phyloP scores from a whole-genome alignment of 441 rosid species.

The Theobroma grandiflorum region DNA sequence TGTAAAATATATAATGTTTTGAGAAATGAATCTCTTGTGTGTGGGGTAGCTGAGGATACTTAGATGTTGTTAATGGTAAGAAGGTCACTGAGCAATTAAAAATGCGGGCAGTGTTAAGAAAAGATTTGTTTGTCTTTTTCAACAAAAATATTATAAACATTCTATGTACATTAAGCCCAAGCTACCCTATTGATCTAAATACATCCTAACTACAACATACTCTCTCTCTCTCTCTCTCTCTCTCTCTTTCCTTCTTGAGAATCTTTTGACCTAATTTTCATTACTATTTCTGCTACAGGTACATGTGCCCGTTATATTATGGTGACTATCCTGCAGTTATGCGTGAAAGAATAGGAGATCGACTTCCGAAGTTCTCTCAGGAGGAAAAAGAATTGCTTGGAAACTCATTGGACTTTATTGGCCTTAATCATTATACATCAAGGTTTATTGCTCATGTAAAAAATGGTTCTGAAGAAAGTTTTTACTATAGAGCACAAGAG shows the following conservation, averaged over 20 bases:
- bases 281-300: conserved; percentile 44
- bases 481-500: conserved; percentile 54
- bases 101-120: background rate
- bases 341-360: conserved; percentile 58
- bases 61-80: background rate
- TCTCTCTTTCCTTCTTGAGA: background rate
- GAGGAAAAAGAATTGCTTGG: conserved; percentile 58
- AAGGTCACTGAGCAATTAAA: background rate
- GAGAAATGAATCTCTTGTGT: background rate
- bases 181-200: conserved; percentile 10
- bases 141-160: background rate
- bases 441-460: conserved; percentile 57
- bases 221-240: background rate
- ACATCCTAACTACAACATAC: background rate
- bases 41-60: background rate
- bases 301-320: conserved; percentile 61
- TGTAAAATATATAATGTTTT: conserved; percentile 14
- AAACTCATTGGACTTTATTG: conserved; percentile 62
- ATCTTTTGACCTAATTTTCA: background rate
- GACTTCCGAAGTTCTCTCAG: conserved; percentile 62
- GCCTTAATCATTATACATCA: conserved; percentile 73
- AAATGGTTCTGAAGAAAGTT: conserved; percentile 37
- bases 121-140: background rate
- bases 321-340: conserved; percentile 72
- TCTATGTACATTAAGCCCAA: background rate